Base-by-base conservation (phyloP, 2,329 filamentous ascomycete genomes). In the Verruconis gallopava region DNA sequence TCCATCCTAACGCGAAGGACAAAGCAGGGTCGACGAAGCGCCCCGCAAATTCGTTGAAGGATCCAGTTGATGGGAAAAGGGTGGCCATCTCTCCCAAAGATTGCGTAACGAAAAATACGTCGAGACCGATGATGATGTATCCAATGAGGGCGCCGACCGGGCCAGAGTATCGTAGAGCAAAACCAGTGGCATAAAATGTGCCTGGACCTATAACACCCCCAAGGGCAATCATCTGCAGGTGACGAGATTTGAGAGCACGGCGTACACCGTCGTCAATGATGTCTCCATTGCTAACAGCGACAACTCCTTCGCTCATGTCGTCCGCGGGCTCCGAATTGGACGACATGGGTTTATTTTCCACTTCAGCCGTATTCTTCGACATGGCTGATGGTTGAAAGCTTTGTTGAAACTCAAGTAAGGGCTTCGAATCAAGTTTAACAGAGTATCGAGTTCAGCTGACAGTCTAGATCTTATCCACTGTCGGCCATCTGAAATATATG, bases 1-100 rank as follows among this genome's bases (percentile, higher is more conserved):
- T 93, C 85, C 85, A 93, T 12, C 85, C 85, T 82, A 94, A 91
- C 37, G 85, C 84, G 55, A 93, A 93, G 0, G 85, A 86, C 85
- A 85, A 93, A 0, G 88, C 86, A 1, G 88, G 88, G 55, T 95
- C 86, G 14, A 96, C 62, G 54, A 96, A 95, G 14, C 89, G 77
- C 21, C 85, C 94, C 14, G 88, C 91, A 63, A 88, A 95, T 4
- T 85, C 79, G 1, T 85, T 84, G 57, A 95, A 96, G 3, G 86
- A 93, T 43, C 89, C 89, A 18, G 88, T 83, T 17, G 95, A 81
- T 3, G 89, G 89, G 51, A 89, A 94, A 11, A 86, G 65, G n/a
- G 94, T 86, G 13, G 88, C 85, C 61, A 96, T 75, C 61, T 96
- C 89, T 48, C 89, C 89, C 19, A 96, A 69, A 0, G 86, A 85